Evolutionary conservation across 2,329 filamentous ascomycete species (phyloP).

Genomic region (Arthrobotrys musiformis): DNA sequence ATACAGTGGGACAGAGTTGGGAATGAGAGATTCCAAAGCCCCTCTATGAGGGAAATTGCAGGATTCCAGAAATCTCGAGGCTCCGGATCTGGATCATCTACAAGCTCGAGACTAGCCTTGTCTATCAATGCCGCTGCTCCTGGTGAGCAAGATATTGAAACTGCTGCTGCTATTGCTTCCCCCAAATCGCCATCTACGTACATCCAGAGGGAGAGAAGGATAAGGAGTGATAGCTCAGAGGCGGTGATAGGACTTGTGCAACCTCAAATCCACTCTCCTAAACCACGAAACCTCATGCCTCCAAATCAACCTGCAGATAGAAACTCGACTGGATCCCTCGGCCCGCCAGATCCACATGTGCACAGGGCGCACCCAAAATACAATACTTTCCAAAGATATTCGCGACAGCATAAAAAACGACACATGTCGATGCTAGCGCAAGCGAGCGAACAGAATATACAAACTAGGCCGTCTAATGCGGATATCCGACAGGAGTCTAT

Average conservation of each 20-base stretch:
- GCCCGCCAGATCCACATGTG: constrained; percentile 37
- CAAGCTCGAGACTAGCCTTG: constrained; percentile 33
- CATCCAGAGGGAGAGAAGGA: constrained; percentile 43
- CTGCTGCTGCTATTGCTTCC: constrained; percentile 39
- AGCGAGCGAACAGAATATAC: not conserved
- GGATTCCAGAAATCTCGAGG: constrained; percentile 34
- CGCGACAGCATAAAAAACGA: constrained; percentile 39
- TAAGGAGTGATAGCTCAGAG: constrained; percentile 42
- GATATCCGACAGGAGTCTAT: constrained; percentile 25
- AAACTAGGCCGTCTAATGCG: not conserved
- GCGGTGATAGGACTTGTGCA: constrained; percentile 49
- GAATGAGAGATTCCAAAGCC: constrained; percentile 42
- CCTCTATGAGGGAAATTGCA: constrained; percentile 27
- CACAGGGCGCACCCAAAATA: constrained; percentile 48
- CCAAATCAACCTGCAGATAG: constrained; percentile 33
- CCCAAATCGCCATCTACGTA: constrained; percentile 44
- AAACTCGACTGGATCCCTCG: constrained; percentile 32
- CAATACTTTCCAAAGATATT: constrained; percentile 51
- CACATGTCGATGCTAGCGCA: constrained; percentile 4
- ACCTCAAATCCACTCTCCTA: constrained; percentile 24
- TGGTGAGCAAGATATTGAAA: constrained; percentile 52
- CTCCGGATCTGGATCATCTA: constrained; percentile 37
- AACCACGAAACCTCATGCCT: constrained; percentile 19
- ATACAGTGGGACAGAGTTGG: constrained; percentile 45
- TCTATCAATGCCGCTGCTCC: constrained; percentile 47